Evolutionary conservation across 441 rosid genomes (phyloP).

Genomic region (Mallotus japonicus): DNA sequence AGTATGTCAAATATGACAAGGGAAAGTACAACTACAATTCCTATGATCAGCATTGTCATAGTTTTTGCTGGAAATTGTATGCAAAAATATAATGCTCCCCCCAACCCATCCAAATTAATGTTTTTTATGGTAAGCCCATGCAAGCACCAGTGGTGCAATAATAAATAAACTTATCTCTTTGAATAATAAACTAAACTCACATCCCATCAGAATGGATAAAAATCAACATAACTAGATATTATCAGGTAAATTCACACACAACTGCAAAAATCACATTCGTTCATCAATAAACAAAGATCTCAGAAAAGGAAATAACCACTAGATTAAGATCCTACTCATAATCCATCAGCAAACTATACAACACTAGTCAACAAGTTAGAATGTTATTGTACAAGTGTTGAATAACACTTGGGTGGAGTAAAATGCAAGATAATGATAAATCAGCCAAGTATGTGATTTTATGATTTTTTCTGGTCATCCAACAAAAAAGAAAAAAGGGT

Average conservation of each 20-base stretch:
- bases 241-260: background rate
- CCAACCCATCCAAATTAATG: background rate
- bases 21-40: background rate
- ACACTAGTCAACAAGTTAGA: too few species aligned
- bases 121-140: background rate
- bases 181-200: background rate
- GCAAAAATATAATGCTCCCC: background rate
- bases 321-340: background rate
- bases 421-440: background rate
- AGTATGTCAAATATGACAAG: background rate
- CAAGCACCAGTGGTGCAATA: background rate
- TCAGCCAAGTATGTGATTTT: background rate
- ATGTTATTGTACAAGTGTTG: background rate
- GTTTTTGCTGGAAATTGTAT: background rate
- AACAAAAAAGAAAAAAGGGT: background rate
- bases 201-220: background rate
- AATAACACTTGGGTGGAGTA: background rate
- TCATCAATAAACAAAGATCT: background rate
- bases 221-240: background rate
- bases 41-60: background rate
- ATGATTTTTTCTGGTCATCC: background rate
- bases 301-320: background rate
- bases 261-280: background rate
- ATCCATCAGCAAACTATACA: background rate
- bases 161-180: slow-evolving; percentile 4